Evolutionary conservation across 345 rosid species (phyloP), one percentile per base, ranked within the genome.

Genomic region (Turnera subulata): DNA sequence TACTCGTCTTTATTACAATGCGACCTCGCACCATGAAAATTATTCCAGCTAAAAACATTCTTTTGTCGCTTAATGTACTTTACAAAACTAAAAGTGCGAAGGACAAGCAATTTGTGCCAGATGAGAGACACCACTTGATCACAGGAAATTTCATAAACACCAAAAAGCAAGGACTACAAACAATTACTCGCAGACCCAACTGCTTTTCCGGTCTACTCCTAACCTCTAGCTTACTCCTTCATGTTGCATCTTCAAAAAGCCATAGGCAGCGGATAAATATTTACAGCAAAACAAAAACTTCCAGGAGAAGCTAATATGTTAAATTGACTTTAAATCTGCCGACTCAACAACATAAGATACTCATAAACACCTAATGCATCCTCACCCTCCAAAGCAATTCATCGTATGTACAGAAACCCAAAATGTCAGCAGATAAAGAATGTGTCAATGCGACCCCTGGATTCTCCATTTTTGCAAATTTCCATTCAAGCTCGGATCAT

Each of bases 401-500:
- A 11, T 12, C 23, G 29, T 73, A 71, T 74, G 38, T 79, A 79
- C 78, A 76, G 29, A 19, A 12, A 46, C 43, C 45, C 50, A 51
- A 14, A 23, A 37, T n/a, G 29, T 43, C 65, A 56, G 50, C 23
- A 53, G 49, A 42, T 26, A 15, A 40, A 45, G 21, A 8, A 14
- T 11, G 23, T 44, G 40, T 45, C 11, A 15, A 47, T 63, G 44
- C 25, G 61, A 58, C 71, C 16, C 55, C 39, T 13, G 35, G 17
- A 53, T 32, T 15, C 33, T 33, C 50, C 24, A 54, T 1, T 42
- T 40, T 39, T 19, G 61, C 33, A 21, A 42, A 57, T 51, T 37
- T 53, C 62, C 55, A 50, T 82, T n/a, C 81, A 77, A 14, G 72
- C 69, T 35, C 71, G 72, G 25, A 73, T 46, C 74, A 64, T 64